Conservation (phyloP, 768 basidiomycete genomes). For the Mycena maculata region DNA sequence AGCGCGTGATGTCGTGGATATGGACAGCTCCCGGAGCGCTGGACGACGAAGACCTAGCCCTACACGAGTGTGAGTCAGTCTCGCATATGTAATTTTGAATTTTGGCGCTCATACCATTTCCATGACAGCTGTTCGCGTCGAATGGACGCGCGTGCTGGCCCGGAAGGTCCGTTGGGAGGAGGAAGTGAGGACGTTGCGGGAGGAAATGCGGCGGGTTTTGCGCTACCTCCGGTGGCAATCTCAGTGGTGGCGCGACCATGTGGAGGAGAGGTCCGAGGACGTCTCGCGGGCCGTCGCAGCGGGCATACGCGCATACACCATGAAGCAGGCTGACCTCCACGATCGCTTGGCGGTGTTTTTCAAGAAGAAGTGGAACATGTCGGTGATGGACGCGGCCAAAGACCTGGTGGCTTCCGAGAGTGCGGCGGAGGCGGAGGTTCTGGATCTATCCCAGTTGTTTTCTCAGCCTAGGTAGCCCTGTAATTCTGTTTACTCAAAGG, state of each 20-base stretch:
- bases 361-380: not conserved
- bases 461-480: too few species aligned
- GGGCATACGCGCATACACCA: not conserved
- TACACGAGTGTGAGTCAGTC: constrained; percentile 7
- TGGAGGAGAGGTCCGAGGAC: not conserved
- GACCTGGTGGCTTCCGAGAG: not conserved
- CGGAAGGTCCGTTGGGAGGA: constrained; percentile 25
- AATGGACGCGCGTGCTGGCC: constrained; percentile 26
- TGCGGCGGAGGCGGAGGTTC: too few species aligned
- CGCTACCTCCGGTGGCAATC: not conserved
- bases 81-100: too few species aligned
- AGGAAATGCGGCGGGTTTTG: constrained; percentile 28
- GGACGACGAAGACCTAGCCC: not conserved
- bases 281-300: not conserved
- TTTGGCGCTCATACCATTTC: not conserved
- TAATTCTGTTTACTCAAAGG: too few species aligned
- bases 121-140: constrained; percentile 26
- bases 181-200: constrained; percentile 30
- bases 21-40: constrained; percentile 14
- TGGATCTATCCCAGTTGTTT: too few species aligned
- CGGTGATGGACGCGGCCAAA: not conserved
- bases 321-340: not conserved
- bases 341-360: not conserved
- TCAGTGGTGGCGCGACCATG: not conserved
- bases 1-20: constrained; percentile 16